phyloP scores from a whole-genome alignment of 352 stramenopile species.

The Globisporangium orthogonon region DNA sequence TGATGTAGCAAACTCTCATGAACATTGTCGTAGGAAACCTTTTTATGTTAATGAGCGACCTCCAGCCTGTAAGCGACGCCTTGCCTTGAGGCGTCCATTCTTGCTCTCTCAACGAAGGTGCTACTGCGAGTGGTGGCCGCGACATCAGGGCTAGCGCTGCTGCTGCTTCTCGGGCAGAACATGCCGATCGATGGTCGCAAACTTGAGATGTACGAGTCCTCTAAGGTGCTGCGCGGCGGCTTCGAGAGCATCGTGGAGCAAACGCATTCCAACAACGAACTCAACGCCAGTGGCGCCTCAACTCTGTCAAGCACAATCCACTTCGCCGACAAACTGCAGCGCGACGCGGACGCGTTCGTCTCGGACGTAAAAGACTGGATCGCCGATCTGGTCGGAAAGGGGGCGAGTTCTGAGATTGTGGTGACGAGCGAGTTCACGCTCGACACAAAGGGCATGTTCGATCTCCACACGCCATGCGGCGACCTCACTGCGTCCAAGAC shows the following conservation, averaged over 20 bases:
- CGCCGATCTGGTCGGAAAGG: neutral
- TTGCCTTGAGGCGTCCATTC: neutral
- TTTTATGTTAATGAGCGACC: too few relatives aligned
- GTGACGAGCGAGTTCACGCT: slow-evolving; percentile 17
- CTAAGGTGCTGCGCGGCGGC: slow-evolving; percentile 3
- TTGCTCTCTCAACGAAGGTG: neutral
- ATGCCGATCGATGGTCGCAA: neutral
- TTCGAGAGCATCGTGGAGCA: neutral
- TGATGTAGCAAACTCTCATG: too few relatives aligned
- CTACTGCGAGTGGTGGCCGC: neutral
- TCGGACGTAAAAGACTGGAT: slow-evolving; percentile 7
- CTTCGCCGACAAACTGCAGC: slow-evolving; percentile 9
- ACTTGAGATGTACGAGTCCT: neutral
- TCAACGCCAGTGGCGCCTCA: neutral
- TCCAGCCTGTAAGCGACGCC: too few relatives aligned
- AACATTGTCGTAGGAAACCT: too few relatives aligned
- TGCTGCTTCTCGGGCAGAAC: neutral
- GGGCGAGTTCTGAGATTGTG: slow-evolving; percentile 3
- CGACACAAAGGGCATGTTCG: slow-evolving; percentile 11
- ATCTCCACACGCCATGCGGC: slow-evolving; percentile 13
- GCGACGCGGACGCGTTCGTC: slow-evolving; percentile 8
- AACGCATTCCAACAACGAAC: neutral
- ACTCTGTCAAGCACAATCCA: slow-evolving; percentile 1
- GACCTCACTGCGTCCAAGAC: slow-evolving; percentile 17
- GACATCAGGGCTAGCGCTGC: neutral